Evolutionary conservation across 805 yeast genomes (phyloP), one percentile per base, ranked within the genome.

Genomic region (Saturnispora gosingensis): DNA sequence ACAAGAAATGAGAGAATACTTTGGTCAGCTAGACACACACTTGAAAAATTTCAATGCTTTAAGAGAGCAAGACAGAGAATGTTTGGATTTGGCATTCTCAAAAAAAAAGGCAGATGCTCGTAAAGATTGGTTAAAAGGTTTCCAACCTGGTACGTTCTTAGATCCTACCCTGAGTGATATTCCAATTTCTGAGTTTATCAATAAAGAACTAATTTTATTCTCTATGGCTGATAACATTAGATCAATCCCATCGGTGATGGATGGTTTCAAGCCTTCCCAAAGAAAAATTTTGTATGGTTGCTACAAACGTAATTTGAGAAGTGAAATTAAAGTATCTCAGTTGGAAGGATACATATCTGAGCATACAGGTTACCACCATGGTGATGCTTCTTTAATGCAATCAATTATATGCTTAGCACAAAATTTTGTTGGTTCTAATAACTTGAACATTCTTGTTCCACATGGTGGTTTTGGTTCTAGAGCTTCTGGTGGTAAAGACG

Each of bases 231-330:
- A 93, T 69, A 90, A 93, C 61, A 79, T 90, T 46, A 81, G 99
- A 67, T 93, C 98, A 0, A 88, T 93, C 62, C 99, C 99, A 1
- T 86, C 89, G 7, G 86, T 88, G 0, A 71, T 91, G 61, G 99
- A 93, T 71, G 99, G 99, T 0, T 80, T 93, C 58, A 93, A 93
- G 67, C 99, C 99, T 1, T 96, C 96, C 53, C 99, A 93, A 70
- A 81, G 99, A 62, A 93, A 93, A 65, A 95, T 93, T 45, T 70
- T 93, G 59, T 93, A 72, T 66, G 96, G 93, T 51, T 85, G 90
- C 60, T 86, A 89, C 68, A 86, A 86, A 67, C 79, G 88, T 65
- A 89, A 88, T 58, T 71, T 88, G 59, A 77, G 70, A 39, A 71
- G 73, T 39, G 97, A 91, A 67, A 81, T 88, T 59, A 91, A 90